Percentiles rank a stretch among this genome's conserved stretches.
Evolutionary conservation across 2,329 filamentous ascomycete genomes (phyloP).

Genomic region (Curvularia eragrostidis): DNA sequence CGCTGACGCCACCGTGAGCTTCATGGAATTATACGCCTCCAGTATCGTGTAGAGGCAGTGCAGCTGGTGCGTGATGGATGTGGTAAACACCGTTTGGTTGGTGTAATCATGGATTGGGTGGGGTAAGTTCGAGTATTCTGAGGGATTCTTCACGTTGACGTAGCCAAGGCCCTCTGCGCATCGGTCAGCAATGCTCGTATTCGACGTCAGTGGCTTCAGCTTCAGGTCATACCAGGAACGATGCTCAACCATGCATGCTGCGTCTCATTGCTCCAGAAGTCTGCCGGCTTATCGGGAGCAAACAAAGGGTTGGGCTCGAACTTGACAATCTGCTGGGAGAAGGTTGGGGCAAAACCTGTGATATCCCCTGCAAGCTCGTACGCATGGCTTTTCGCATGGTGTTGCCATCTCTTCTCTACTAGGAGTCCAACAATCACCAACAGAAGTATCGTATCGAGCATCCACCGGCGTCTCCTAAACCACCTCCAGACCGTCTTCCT

Average conservation of each 20-base stretch:
- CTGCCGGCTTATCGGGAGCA: constrained; percentile 37
- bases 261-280: constrained; percentile 42
- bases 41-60: constrained; percentile 46
- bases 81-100: constrained; percentile 41
- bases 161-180: constrained; percentile 41
- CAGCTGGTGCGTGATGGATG: constrained; percentile 44
- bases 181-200: constrained; percentile 3
- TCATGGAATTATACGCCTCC: constrained; percentile 42
- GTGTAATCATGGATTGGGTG: constrained; percentile 43
- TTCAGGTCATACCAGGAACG: constrained; percentile 33
- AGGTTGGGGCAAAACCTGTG: constrained; percentile 44
- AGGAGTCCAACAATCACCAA: constrained; percentile 40
- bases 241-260: constrained; percentile 43
- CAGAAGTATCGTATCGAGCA: constrained; percentile 39
- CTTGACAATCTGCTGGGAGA: constrained; percentile 41
- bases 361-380: constrained; percentile 41
- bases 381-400: constrained; percentile 16
- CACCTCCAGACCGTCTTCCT: constrained; percentile 23
- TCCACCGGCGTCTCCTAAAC: constrained; percentile 32
- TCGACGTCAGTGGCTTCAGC: background rate
- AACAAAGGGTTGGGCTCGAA: constrained; percentile 37
- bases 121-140: constrained; percentile 37
- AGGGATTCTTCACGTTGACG: constrained; percentile 34
- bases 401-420: constrained; percentile 33
- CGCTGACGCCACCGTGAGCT: constrained; percentile 20